Evolutionary conservation across 164 flowering plant genomes (phyloP).

Genomic region (Magnolia kwangsiensis): DNA sequence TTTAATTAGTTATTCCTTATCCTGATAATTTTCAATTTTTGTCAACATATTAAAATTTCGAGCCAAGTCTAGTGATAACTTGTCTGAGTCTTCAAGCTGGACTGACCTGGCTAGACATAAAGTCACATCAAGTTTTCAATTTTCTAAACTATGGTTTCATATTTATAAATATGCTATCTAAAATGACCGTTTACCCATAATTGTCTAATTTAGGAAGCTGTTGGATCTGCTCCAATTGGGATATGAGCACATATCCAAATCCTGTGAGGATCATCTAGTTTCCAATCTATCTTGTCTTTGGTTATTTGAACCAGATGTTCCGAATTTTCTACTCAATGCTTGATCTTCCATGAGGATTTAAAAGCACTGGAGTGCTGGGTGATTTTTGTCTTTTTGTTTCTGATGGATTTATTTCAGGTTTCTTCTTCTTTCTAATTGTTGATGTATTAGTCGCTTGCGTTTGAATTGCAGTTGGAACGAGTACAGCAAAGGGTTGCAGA

Average conservation of each 20-base stretch:
- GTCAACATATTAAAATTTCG: too few relatives aligned
- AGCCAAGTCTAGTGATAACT: too few relatives aligned
- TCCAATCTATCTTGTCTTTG: background rate
- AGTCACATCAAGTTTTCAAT: background rate
- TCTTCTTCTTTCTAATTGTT: background rate
- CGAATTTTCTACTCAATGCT: background rate
- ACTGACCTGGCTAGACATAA: too few relatives aligned
- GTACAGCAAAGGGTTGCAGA: slow-evolving; percentile 80
- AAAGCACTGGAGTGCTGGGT: too few relatives aligned
- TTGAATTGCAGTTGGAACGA: slow-evolving; percentile 64
- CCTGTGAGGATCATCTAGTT: background rate
- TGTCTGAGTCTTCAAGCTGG: background rate
- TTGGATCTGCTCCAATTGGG: too few relatives aligned
- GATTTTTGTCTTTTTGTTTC: background rate
- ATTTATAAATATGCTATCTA: background rate
- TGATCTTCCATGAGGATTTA: background rate
- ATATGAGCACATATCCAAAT: too few relatives aligned
- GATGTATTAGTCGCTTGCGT: slow-evolving; percentile 9
- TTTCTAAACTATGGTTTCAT: background rate
- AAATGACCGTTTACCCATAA: too few relatives aligned
- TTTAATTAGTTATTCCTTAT: too few relatives aligned
- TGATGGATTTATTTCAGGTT: background rate
- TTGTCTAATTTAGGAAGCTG: too few relatives aligned
- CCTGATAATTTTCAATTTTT: too few relatives aligned
- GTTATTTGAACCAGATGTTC: background rate